Base-by-base conservation (phyloP, 768 basidiomycete genomes). In the Termitomyces titanicus region DNA sequence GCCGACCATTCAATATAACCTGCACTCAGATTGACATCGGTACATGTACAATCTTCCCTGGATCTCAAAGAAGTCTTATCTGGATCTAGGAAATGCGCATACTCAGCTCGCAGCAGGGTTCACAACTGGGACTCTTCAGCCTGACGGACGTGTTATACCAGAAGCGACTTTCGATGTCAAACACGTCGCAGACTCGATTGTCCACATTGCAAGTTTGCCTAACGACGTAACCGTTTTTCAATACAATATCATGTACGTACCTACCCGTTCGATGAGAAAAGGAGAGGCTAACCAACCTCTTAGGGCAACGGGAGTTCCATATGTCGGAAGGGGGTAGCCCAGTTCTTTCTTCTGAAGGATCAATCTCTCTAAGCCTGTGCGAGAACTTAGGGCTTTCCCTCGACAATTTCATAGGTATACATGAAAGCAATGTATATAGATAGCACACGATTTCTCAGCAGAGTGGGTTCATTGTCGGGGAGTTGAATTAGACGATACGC, bases 1-100 rank as follows among this genome's bases (percentile, higher is more conserved):
- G 91, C 0, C 75, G 92, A 7, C 72, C 78, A 29, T 81, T 81
- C 67, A 76, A 83, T 63, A 92, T 95, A 51, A 82, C 89, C 3
- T 84, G 82, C 63, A 88, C 87, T 2, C 90, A 94, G 64, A 80
- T 94, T 46, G 92, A 94, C 66, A 89, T 94, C 45, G 92, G 90
- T 84, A 44, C 33, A 24, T n/a, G n/a, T 27, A 66, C 33, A 24
- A n/a, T 18, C 31, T 34, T 4, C n/a, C 35, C 53, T 37, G 8
- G 54, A 39, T 33, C 27, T 33, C 33, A n/a, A 45, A 27, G 46
- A 25, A 17, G 35, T 31, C 20, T 38, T 18, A 43, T 38, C 18
- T 49, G 17, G 20, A 9, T 37, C 18, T 58, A 88, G 87, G 86
- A 6, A 92, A 92, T 63, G 90, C 90, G 2, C 74, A 74, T 29